Evolutionary conservation across 2,329 filamentous ascomycete species (phyloP), one percentile per base, ranked within the genome.

Genomic region (Diaporthe nobilis): DNA sequence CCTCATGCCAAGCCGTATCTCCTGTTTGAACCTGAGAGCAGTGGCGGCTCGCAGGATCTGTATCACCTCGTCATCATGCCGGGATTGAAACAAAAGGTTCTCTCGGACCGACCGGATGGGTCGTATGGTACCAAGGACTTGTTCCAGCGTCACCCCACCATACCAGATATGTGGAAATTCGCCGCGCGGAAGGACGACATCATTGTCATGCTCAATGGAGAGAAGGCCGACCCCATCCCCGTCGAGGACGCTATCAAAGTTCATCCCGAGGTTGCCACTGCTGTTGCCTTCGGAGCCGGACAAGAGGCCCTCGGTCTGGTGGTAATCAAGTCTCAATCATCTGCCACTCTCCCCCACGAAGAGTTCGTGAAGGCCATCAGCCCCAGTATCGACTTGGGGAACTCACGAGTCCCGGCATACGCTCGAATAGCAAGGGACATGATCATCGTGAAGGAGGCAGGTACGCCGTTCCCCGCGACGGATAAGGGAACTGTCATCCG

Each of bases 131-230:
- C 49, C 49, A 67, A 74, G n/a, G 72, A 74, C 28, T 42, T 74
- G 44, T 74, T 74, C 25, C 60, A 65, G 25, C 61, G 81, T 17
- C 84, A 86, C 57, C 83, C 85, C 2, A 82, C 80, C 9, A 79
- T 84, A 17, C 80, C 82, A 20, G 79, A 83, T 65, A 80, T 81
- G 15, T 86, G 84, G 83, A 85, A 85, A 77, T 85, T 84, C 75
- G 78, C 84, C 65, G 81, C 81, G 12, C 81, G 85, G 15, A 78
- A 82, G 12, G 85, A 86, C 73, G 85, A 86, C 76, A 80, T 82
- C 17, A 80, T 86, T 37, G 84, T 83, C 0, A 80, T 86, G 57
- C 72, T 83, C 9, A 86, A 81, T 73, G 84, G 85, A 42, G 85
- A 86, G 77, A 86, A 86, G 76, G 51, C 72, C 28, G 72, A 74